phyloP scores from a whole-genome alignment of 23 red algal species.

The Chondrus crispus region DNA sequence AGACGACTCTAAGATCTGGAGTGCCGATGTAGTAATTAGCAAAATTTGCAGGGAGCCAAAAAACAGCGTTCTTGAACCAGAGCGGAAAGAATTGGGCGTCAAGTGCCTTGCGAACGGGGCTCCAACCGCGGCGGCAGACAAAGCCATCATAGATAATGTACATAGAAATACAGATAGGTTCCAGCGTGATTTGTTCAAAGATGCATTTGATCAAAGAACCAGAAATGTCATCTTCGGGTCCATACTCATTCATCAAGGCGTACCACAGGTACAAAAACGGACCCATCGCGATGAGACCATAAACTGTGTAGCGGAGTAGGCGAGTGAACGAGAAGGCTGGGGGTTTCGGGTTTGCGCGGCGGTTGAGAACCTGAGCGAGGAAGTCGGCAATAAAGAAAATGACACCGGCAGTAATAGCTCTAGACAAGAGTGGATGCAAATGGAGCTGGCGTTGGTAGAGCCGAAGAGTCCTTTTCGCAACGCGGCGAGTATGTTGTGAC shows the following conservation, averaged over 20 bases:
- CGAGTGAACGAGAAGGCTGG: conserved; percentile 31
- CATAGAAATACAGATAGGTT: conserved; percentile 61
- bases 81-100: conserved; percentile 39
- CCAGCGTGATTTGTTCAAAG: conserved; percentile 76
- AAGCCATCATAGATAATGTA: conserved; percentile 67
- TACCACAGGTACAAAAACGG: conserved; percentile 79
- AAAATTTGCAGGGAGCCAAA: conserved; percentile 83
- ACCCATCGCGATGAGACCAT: conserved; percentile 71
- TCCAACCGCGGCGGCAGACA: conserved; percentile 14
- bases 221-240: conserved; percentile 57
- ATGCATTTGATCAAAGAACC: conserved; percentile 51
- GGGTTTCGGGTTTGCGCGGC: not conserved
- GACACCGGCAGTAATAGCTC: conserved; percentile 54
- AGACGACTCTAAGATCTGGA: conserved; percentile 76
- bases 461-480: too few species aligned
- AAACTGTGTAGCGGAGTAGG: conserved; percentile 56
- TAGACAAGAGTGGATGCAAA: conserved; percentile 54
- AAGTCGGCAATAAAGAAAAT: conserved; percentile 75
- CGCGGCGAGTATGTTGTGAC: too few species aligned
- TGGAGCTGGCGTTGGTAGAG: conserved; percentile 63
- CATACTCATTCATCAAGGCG: conserved; percentile 58
- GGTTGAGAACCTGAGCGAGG: conserved; percentile 44
- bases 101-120: not conserved
- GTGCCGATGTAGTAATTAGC: conserved; percentile 79
- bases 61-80: conserved; percentile 65